Evolutionary conservation across 257 asterid genomes (phyloP).

Genomic region (Coffea canephora): DNA sequence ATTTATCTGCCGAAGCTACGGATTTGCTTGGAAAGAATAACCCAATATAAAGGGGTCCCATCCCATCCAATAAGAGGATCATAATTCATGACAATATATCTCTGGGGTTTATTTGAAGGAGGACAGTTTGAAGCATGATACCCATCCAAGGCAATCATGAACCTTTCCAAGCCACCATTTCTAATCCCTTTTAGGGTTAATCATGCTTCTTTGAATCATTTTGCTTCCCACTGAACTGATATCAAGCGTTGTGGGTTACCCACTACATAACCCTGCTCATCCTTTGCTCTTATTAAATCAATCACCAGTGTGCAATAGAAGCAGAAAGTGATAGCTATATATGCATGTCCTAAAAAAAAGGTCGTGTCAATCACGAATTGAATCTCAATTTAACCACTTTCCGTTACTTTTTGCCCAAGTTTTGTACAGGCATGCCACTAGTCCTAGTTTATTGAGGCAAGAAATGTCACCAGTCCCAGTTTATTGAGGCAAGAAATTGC

Average conservation of each 20-base stretch:
- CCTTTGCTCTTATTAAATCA: not conserved
- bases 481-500: too few relatives aligned
- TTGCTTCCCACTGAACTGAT: constrained; percentile 30
- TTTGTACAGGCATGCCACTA: not conserved
- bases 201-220: constrained; percentile 39
- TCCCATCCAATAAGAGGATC: constrained; percentile 22
- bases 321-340: not conserved
- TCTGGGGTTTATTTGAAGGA: constrained; percentile 26
- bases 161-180: constrained; percentile 23
- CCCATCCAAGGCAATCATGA: constrained; percentile 17
- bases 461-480: not conserved
- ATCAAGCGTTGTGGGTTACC: not conserved
- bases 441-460: too few relatives aligned
- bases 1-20: not conserved
- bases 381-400: not conserved
- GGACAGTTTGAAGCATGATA: not conserved
- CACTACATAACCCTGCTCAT: not conserved
- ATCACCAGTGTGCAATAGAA: not conserved
- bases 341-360: not conserved
- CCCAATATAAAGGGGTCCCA: constrained; percentile 7
- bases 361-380: not conserved
- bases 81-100: not conserved
- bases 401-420: too few relatives aligned
- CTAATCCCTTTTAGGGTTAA: constrained; percentile 20
- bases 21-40: constrained; percentile 17